Base-by-base conservation (phyloP, 176 grass and related monocot species). In the Triticum timopheevii region DNA sequence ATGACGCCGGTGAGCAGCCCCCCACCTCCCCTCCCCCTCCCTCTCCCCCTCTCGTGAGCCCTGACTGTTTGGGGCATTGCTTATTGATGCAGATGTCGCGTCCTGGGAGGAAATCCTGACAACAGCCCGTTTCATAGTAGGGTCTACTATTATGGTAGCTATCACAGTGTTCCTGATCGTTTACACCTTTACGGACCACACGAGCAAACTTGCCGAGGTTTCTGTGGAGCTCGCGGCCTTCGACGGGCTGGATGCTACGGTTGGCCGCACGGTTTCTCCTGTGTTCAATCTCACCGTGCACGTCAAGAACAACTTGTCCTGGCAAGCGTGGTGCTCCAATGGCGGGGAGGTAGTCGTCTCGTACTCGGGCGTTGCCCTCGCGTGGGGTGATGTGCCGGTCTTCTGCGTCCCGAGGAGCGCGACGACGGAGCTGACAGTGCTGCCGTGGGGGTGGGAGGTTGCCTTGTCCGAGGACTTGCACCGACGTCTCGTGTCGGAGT, bases 241-340 rank as follows among this genome's bases (percentile, higher is more conserved):
- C 19, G 7, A 22, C 54, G 54, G 54, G 54, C 19, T 58, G 54
- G 17, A 58, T 62, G 54, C 67, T 6, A 68, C 79, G 4, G 0
- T 52, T 12, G 27, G 64, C 40, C 63, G 10, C 17, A 69, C 45
- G 27, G 42, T 69, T 35, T 82, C 42, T 12, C 64, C 28, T n/a
- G 80, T 44, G 12, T 69, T 82, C 22, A 54, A 69, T n/a, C 42
- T 82, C 80, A 69, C 28, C 19, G 42, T 82, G 27, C 80, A 20
- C 25, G 28, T 10, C 44, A 17, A 35, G 19, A 65, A 68, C 63
- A 7, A 0, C 42, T 3, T 0, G 17, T 7, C 10, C 8, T 13
- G 28, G 2, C 10, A 16, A 13, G 16, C 10, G 54, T 58, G 54
- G 54, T 58, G 54, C 19, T 58, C 54, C 54, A 58, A 58, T 58